Percentiles rank a stretch among this genome's conserved stretches.
Evolutionary conservation across 805 yeast genomes (phyloP).

Genomic region (Maudiozyma bulderi): DNA sequence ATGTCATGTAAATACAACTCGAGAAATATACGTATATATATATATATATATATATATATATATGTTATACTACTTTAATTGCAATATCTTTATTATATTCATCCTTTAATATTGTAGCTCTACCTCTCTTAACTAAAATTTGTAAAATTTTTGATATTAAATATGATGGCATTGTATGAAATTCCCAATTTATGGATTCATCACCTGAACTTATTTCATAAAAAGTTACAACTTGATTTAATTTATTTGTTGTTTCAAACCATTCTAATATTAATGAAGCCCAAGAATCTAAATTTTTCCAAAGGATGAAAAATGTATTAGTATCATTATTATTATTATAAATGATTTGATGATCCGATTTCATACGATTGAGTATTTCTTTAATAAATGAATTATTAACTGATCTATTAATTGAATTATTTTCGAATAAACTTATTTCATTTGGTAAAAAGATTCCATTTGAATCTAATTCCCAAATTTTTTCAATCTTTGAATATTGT

Average conservation of each 20-base stretch:
- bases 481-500: conserved; percentile 46
- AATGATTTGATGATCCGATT: conserved; percentile 33
- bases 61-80: conserved; percentile 50
- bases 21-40: not conserved
- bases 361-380: conserved; percentile 50
- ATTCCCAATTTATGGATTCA: conserved; percentile 43
- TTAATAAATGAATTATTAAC: conserved; percentile 46
- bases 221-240: conserved; percentile 65
- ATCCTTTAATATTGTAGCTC: conserved; percentile 64
- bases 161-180: conserved; percentile 50
- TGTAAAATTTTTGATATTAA: conserved; percentile 48
- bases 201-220: conserved; percentile 72
- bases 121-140: conserved; percentile 52
- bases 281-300: conserved; percentile 68
- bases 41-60: not conserved
- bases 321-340: not conserved
- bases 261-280: conserved; percentile 51
- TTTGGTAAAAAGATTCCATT: conserved; percentile 15
- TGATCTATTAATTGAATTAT: conserved; percentile 41
- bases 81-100: conserved; percentile 64
- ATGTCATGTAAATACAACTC: not conserved
- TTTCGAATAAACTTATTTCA: conserved; percentile 35
- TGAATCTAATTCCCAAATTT: conserved; percentile 43
- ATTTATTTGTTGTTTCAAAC: conserved; percentile 73
- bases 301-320: conserved; percentile 39